Conservation (phyloP, 176 grass and related monocot genomes). For the Tuctoria greenei region DNA sequence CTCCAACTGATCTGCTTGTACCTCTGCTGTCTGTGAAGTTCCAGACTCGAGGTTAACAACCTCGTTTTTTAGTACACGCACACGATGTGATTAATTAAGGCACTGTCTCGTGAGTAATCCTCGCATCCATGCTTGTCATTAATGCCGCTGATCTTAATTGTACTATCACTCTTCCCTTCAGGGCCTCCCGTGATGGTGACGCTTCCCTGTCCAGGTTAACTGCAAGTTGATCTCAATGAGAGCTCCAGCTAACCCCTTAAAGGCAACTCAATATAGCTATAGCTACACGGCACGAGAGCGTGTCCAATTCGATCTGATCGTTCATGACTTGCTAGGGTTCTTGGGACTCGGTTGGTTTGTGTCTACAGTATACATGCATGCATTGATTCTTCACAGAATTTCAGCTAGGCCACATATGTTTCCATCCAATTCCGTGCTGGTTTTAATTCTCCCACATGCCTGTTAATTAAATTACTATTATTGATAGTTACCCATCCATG, state of each 20-base stretch:
- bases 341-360: not conserved
- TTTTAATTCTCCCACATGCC: constrained; percentile 19
- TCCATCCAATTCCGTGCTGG: constrained; percentile 24
- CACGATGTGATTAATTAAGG: constrained; percentile 45
- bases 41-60: constrained; percentile 9
- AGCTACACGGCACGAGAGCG: not conserved
- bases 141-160: constrained; percentile 28
- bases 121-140: constrained; percentile 18
- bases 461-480: not conserved
- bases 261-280: constrained; percentile 1
- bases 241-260: not conserved
- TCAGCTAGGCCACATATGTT: not conserved
- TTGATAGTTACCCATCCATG: not conserved
- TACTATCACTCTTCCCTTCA: no score
- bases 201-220: not conserved
- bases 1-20: constrained; percentile 1
- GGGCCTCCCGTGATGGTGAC: not conserved
- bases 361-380: not conserved
- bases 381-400: not conserved
- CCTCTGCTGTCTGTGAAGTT: not conserved
- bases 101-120: not conserved
- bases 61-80: not conserved
- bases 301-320: not conserved
- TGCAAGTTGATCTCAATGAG: constrained; percentile 19
- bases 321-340: not conserved